Percentiles rank a stretch among this genome's conserved stretches.
Evolutionary conservation across 371 early-diverging fungal genomes (phyloP).

Genomic region (Mortierella sp.): DNA sequence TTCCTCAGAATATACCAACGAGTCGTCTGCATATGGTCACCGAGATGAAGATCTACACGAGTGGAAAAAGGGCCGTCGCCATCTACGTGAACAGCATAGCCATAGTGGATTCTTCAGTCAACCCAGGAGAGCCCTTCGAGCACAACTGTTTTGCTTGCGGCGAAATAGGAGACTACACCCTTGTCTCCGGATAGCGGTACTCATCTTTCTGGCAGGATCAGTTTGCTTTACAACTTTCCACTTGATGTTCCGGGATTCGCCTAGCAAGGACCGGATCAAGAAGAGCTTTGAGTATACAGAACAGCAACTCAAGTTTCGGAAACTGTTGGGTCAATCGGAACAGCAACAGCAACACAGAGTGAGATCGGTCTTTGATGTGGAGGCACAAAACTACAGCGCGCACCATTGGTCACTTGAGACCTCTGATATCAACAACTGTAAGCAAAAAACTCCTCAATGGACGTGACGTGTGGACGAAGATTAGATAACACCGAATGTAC

Average conservation of each 20-base stretch:
- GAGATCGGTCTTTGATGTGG: conserved; percentile 35
- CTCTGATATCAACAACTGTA: conserved; percentile 31
- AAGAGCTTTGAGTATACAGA: conserved; percentile 31
- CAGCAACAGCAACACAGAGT: neutral
- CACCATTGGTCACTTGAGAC: conserved; percentile 41
- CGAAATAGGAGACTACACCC: conserved; percentile 42
- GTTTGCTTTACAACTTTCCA: conserved; percentile 46
- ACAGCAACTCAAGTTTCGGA: conserved; percentile 19
- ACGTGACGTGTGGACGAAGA: too few relatives aligned
- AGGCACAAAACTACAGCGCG: conserved; percentile 32
- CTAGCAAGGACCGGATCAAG: conserved; percentile 3
- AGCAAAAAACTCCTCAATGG: conserved; percentile 2
- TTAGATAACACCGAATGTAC: too few relatives aligned
- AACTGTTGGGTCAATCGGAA: conserved; percentile 11
- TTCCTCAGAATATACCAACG: neutral
- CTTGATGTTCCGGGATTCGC: conserved; percentile 22
- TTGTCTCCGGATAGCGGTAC: conserved; percentile 20
- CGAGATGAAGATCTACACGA: conserved; percentile 12
- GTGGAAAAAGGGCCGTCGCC: conserved; percentile 12
- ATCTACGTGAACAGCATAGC: neutral
- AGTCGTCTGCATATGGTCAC: neutral
- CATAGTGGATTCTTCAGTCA: conserved; percentile 7
- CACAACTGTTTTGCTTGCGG: conserved; percentile 33
- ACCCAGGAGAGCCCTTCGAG: conserved; percentile 21
- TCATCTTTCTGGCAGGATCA: conserved; percentile 25